Percentiles rank a stretch among this genome's conserved stretches.
Conservation (phyloP, 495 filamentous ascomycete species). For the Talaromyces borbonicus region DNA sequence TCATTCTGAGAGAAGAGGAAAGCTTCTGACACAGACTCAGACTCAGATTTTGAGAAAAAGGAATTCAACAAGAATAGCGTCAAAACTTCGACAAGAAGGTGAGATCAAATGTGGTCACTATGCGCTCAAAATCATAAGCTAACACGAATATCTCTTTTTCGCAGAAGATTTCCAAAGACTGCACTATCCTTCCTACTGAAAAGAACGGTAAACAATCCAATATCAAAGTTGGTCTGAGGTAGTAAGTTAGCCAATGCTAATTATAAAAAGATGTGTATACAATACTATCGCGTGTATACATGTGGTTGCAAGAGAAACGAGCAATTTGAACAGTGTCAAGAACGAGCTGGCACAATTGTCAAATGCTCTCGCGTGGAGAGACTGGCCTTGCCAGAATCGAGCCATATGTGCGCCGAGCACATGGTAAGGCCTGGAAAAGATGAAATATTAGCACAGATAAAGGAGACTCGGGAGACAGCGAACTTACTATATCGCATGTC, state of each 20-base stretch:
- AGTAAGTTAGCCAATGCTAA: background rate
- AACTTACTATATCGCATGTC: background rate
- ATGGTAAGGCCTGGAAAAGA: conserved; percentile 13
- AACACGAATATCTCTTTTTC: no score
- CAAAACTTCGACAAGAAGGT: no score
- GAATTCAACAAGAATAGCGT: no score
- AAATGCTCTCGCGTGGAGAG: background rate
- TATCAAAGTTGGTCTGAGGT: no score
- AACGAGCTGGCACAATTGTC: background rate
- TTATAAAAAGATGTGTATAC: conserved; percentile 9
- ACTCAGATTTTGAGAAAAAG: no score
- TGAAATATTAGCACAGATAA: conserved; percentile 7
- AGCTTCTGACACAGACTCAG: no score
- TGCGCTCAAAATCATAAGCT: no score
- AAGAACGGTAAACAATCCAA: no score
- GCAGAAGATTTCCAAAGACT: no score
- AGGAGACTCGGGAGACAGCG: background rate
- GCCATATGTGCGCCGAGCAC: conserved; percentile 11
- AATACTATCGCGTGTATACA: conserved; percentile 10
- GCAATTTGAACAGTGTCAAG: conserved; percentile 12
- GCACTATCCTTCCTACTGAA: no score
- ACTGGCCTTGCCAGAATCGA: background rate
- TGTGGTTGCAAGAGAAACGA: conserved; percentile 13
- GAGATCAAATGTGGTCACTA: no score
- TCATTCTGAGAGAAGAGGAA: no score